Evolutionary conservation across 2,329 filamentous ascomycete genomes (phyloP).

Genomic region (Neofusicoccum sp.): DNA sequence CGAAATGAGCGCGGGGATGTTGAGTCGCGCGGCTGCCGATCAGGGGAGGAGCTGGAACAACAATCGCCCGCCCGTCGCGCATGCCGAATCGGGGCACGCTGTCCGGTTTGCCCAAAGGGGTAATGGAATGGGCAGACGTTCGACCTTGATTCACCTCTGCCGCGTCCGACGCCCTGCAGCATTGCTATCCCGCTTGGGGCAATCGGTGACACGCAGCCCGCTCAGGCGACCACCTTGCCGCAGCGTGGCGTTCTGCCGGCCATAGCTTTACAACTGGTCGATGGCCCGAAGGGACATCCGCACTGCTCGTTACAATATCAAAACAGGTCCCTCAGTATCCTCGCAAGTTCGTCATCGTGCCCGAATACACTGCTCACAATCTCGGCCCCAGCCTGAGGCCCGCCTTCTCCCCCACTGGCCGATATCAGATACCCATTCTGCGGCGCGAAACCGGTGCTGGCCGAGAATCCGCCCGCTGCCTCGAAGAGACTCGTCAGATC

Average conservation of each 20-base stretch:
- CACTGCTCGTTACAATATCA: too few relatives aligned
- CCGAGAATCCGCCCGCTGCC: constrained; percentile 54
- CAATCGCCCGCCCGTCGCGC: background rate
- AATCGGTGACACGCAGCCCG: background rate
- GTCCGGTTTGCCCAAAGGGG: constrained; percentile 2
- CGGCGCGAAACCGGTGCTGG: constrained; percentile 16
- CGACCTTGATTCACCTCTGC: background rate
- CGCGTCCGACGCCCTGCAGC: background rate
- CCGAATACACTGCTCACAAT: constrained; percentile 46
- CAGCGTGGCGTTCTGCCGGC: too few relatives aligned
- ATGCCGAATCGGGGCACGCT: background rate
- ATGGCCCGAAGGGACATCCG: too few relatives aligned
- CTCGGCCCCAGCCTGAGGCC: constrained; percentile 15
- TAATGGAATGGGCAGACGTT: constrained; percentile 3
- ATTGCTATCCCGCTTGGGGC: background rate
- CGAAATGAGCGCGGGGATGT: background rate
- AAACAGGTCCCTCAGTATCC: constrained; percentile 60
- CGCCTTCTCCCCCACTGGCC: constrained; percentile 41
- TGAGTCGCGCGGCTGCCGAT: background rate
- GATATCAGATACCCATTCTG: constrained; percentile 34
- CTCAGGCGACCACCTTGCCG: background rate
- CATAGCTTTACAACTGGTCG: too few relatives aligned
- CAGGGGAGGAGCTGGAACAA: background rate
- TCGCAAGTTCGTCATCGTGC: constrained; percentile 59
- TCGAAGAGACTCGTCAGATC: constrained; percentile 64